Evolutionary conservation across 306 rosid species (phyloP), one percentile per base, ranked within the genome.

Genomic region (Castanea mollissima): DNA sequence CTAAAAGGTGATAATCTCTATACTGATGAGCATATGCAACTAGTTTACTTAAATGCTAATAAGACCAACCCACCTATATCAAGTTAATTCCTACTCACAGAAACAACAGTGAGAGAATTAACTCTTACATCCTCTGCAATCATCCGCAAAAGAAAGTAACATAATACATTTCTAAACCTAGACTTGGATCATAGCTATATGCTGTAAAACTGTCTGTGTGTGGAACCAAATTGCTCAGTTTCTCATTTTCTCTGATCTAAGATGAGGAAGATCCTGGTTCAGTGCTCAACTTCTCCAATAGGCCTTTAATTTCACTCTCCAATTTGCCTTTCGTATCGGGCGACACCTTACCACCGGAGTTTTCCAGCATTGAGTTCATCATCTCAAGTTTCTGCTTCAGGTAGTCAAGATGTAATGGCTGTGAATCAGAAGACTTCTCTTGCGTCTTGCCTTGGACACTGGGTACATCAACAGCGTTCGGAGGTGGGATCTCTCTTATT

Each of bases 201-300:
- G 34, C 60, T 32, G 23, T 29, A 58, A 67, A 58, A 2, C 21
- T 58, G 57, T n/a, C 41, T 56, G 21, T 69, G 44, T 67, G 55
- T 4, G 34, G 29, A 71, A 62, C 19, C 76, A 49, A 58, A 73
- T 14, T 4, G 38, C 76, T 77, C 80, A 34, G 57, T 34, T 19
- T 41, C 76, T 19, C 49, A 77, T 63, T 71, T 55, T 41, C 8
- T 69, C 75, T 34, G 14, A 81, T 73, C 88, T 81, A 85, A 19
- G 85, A 78, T 4, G 84, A 82, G 16, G 86, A 74, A 27, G 86
- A 83, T 70, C 65, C 89, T 16, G 73, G 86, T 92, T 87, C 85
- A 57, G 83, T 76, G 85, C 80, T 88, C 81, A 93, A 95, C 76
- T 82, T 84, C 84, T 88, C 83, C 87, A 91, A 59, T 58, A 93